phyloP scores from a whole-genome alignment of 306 rosid genomes.

The Psophocarpus tetragonolobus region DNA sequence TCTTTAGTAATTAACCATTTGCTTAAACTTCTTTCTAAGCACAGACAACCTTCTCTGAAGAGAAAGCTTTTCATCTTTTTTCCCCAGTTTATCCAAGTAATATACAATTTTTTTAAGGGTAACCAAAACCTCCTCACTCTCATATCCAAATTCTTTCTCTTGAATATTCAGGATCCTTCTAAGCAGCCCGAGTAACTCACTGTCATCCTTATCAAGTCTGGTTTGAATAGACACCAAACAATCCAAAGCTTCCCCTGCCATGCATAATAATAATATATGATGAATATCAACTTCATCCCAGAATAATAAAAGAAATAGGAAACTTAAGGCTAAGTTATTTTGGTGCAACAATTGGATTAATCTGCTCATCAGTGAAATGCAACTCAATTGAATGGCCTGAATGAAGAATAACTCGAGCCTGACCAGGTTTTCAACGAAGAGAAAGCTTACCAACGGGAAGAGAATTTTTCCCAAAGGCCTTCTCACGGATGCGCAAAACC shows the following conservation, averaged over 20 bases:
- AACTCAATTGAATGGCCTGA: slow-evolving; percentile 2
- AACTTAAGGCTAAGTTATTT: not conserved
- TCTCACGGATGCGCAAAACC: slow-evolving; percentile 75
- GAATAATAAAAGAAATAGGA: not conserved
- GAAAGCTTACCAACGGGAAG: slow-evolving; percentile 78
- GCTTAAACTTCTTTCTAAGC: slow-evolving; percentile 69
- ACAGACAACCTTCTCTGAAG: slow-evolving; percentile 67
- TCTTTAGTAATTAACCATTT: slow-evolving; percentile 50
- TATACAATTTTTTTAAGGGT: slow-evolving; percentile 71
- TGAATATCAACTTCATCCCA: not conserved
- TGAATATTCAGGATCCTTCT: slow-evolving; percentile 69
- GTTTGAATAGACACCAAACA: slow-evolving; percentile 83
- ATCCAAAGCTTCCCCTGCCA: slow-evolving; percentile 89
- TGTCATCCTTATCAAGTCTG: slow-evolving; percentile 58
- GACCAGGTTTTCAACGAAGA: slow-evolving; percentile 8
- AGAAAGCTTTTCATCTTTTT: slow-evolving; percentile 61
- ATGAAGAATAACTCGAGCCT: not conserved
- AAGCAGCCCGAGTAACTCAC: slow-evolving; percentile 56
- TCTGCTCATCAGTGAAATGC: not conserved
- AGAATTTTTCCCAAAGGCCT: slow-evolving; percentile 68
- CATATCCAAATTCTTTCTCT: slow-evolving; percentile 75
- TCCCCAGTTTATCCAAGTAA: slow-evolving; percentile 73
- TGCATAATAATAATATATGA: slow-evolving; percentile 26
- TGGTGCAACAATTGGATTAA: not conserved
- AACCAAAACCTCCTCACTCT: slow-evolving; percentile 68